Conservation (phyloP, 768 basidiomycete species). For the Collybia sordida region DNA sequence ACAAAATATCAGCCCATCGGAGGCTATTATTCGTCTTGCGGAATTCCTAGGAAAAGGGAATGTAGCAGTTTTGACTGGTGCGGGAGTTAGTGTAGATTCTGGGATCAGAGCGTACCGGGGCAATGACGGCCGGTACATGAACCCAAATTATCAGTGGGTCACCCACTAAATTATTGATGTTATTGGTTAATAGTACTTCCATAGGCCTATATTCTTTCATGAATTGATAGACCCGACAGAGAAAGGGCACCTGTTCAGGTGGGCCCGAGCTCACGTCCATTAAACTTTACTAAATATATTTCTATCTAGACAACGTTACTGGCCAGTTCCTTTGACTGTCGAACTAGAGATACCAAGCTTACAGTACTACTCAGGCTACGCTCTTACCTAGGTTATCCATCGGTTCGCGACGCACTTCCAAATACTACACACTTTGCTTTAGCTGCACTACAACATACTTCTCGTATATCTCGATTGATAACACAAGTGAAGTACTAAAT, state of each 20-base stretch:
- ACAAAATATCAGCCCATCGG: conserved; percentile 40
- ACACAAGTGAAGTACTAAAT: conserved; percentile 58
- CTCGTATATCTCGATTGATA: conserved; percentile 59
- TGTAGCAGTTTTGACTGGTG: conserved; percentile 79
- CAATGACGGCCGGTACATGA: conserved; percentile 81
- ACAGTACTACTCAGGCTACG: conserved; percentile 48
- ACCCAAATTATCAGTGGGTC: conserved; percentile 83
- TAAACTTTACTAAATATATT: too few relatives aligned
- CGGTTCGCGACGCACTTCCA: conserved; percentile 78
- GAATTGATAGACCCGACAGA: conserved; percentile 74
- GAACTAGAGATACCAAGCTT: not conserved
- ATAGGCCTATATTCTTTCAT: conserved; percentile 76
- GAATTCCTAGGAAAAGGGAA: conserved; percentile 71
- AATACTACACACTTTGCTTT: conserved; percentile 90
- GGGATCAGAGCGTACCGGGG: conserved; percentile 96
- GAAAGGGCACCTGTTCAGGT: conserved; percentile 74
- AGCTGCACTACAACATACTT: conserved; percentile 75
- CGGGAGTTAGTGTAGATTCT: conserved; percentile 93
- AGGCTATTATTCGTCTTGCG: conserved; percentile 60
- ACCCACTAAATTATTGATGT: not conserved
- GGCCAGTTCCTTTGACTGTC: conserved; percentile 35
- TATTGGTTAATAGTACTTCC: conserved; percentile 5
- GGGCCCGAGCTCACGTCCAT: conserved; percentile 9
- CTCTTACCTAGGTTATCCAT: conserved; percentile 83
- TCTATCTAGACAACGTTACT: conserved; percentile 75